Percentiles rank a stretch among this genome's conserved stretches.
Conservation (phyloP, 2,329 filamentous ascomycete genomes). For the Trichoderma aggressivum region DNA sequence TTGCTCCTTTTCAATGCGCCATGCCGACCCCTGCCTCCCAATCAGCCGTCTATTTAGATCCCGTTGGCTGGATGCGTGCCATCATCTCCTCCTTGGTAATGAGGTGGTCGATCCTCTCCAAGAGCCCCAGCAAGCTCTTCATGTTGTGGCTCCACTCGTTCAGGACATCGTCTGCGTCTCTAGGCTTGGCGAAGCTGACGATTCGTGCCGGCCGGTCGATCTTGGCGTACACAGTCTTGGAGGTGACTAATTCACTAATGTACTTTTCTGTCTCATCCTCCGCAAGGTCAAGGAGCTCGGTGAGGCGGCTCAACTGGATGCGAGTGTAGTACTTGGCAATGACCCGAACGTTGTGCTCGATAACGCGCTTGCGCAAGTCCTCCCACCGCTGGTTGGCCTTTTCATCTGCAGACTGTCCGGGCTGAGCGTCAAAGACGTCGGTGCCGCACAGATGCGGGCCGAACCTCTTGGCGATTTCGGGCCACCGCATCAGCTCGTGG, state of each 20-base stretch:
- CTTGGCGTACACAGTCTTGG: constrained; percentile 96
- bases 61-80: constrained; percentile 80
- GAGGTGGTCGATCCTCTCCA: constrained; percentile 93
- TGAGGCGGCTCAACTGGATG: constrained; percentile 87
- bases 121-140: constrained; percentile 80
- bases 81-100: constrained; percentile 99
- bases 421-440: constrained; percentile 77
- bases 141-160: constrained; percentile 99
- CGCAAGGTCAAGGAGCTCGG: constrained; percentile 82
- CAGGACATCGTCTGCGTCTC: constrained; percentile 90
- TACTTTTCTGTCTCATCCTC: constrained; percentile 99
- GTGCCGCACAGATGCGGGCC: constrained; percentile 83
- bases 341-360: constrained; percentile 97
- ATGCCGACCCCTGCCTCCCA: constrained; percentile 3
- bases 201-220: constrained; percentile 91
- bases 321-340: constrained; percentile 98
- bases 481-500: constrained; percentile 97
- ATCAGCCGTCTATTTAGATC: constrained; percentile 32
- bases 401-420: constrained; percentile 65
- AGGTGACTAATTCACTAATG: constrained; percentile 93
- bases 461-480: constrained; percentile 83
- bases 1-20: constrained; percentile 5
- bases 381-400: constrained; percentile 87
- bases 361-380: constrained; percentile 94
- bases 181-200: constrained; percentile 90